A percentile compares a stretch with the other conserved stretches of the same genome.
Conservation (phyloP, 371 early-diverging fungal species). For the Entomophthora muscae region DNA sequence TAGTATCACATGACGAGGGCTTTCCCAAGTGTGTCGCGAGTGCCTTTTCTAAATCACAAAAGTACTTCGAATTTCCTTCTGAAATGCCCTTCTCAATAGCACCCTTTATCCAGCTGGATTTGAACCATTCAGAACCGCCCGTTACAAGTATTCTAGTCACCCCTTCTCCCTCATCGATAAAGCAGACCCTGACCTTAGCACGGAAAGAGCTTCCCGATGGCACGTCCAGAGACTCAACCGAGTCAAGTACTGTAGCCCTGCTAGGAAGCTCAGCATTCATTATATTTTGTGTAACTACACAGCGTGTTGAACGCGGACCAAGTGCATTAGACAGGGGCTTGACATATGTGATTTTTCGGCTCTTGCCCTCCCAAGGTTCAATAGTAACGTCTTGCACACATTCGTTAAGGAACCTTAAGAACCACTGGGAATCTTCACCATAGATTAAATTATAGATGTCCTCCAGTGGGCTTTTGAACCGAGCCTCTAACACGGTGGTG, state of each 20-base stretch:
- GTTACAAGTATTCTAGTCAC: slow-evolving; percentile 43
- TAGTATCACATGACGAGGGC: no score
- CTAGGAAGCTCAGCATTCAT: no score
- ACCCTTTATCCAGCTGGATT: slow-evolving; percentile 60
- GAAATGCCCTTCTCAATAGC: slow-evolving; percentile 33
- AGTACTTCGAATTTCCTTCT: slow-evolving; percentile 1
- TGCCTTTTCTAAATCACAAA: neutral
- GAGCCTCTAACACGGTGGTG: neutral
- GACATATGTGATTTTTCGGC: slow-evolving; percentile 2
- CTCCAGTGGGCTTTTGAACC: neutral
- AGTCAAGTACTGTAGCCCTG: neutral
- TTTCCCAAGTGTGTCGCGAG: no score
- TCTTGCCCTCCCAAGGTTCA: neutral
- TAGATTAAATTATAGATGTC: neutral
- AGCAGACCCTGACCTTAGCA: slow-evolving; percentile 55
- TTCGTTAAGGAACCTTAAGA: neutral
- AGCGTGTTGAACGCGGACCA: neutral
- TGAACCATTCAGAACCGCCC: slow-evolving; percentile 49
- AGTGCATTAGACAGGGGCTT: slow-evolving; percentile 3
- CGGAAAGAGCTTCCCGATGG: slow-evolving; percentile 72
- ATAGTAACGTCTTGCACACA: neutral
- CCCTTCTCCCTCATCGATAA: slow-evolving; percentile 53
- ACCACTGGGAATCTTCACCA: neutral
- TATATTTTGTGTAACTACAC: neutral
- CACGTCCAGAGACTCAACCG: slow-evolving; percentile 42